Evolutionary conservation across 805 yeast genomes (phyloP), one percentile per base, ranked within the genome.

Genomic region (Blastobotrys terrestris): DNA sequence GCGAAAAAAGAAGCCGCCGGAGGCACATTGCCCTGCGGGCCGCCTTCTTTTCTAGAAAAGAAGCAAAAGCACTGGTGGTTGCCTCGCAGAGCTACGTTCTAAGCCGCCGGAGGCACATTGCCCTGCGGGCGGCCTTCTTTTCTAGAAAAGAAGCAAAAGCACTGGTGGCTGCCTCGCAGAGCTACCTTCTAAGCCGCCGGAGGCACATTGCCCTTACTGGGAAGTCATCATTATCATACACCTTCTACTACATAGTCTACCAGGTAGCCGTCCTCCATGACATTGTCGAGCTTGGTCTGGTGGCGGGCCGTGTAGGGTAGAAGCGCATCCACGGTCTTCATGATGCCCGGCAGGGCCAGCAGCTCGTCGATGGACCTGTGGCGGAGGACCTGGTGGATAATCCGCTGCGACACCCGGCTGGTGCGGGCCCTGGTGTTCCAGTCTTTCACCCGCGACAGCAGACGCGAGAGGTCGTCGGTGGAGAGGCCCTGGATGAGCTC

Each of bases 401-500:
- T 70, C 53, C 81, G 82, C 69, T 92, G 99, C 11, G 96, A 87
- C 52, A 88, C 78, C 49, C 78, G 81, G 63, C 87, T 87, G 39
- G 88, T 83, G 63, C 82, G 81, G 50, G 87, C 85, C 67, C 89
- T 92, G 45, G 95, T 84, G 67, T 94, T 94, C 99, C 99, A 94
- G 65, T 89, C 96, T 61, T 97, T 80, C 18, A 91, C 75, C 62
- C 95, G 83, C 63, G 80, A 79, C 67, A 94, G 77, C 20, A 94
- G 67, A 11, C 73, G 64, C 43, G 77, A 60, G 20, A 91, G 68
- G 62, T 85, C 87, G 1, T 81, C 85, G 35, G 78, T 72, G 20
- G 13, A n/a, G 52, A 94, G 74, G 11, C 68, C 66, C 3, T 77
- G 72, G 43, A 94, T 77, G 8, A 84, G 78, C 14, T 72, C 65